Evolutionary conservation across 768 basidiomycete species (phyloP).

Genomic region (Saitozyma podzolica): DNA sequence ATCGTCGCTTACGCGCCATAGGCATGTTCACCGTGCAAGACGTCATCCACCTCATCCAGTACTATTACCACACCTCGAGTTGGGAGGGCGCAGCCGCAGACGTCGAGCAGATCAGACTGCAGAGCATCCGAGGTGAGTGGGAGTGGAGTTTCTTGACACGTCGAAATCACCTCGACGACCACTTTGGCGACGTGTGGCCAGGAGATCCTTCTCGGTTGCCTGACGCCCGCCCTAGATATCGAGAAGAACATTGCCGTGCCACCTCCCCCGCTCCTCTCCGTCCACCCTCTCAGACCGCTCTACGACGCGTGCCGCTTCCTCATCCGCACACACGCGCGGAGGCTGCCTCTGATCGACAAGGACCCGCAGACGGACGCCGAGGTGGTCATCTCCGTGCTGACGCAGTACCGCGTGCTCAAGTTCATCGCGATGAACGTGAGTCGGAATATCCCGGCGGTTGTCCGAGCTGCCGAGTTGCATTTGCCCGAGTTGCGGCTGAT

Average conservation of each 20-base stretch:
- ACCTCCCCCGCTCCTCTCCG: slow-evolving; percentile 82
- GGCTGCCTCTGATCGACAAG: slow-evolving; percentile 87
- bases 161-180: neutral
- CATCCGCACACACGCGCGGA: slow-evolving; percentile 91
- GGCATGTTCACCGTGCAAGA: slow-evolving; percentile 99
- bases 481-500: neutral
- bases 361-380: slow-evolving; percentile 94
- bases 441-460: slow-evolving; percentile 11
- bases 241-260: slow-evolving; percentile 89
- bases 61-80: slow-evolving; percentile 84
- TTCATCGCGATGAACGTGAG: slow-evolving; percentile 95
- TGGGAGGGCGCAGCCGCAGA: slow-evolving; percentile 83
- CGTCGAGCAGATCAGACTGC: slow-evolving; percentile 87
- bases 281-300: slow-evolving; percentile 82
- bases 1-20: slow-evolving; percentile 22
- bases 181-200: neutral
- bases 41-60: slow-evolving; percentile 98
- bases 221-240: slow-evolving; percentile 65
- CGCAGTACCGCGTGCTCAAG: slow-evolving; percentile 96
- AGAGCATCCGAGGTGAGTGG: slow-evolving; percentile 78
- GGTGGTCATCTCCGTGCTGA: slow-evolving; percentile 91
- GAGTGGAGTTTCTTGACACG: neutral
- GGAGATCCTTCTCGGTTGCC: slow-evolving; percentile 4
- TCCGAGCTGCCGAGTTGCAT: neutral
- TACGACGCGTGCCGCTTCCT: slow-evolving; percentile 86